Conservation (phyloP, 1,139 yeast genomes). For the Suhomyces wounanorum region DNA sequence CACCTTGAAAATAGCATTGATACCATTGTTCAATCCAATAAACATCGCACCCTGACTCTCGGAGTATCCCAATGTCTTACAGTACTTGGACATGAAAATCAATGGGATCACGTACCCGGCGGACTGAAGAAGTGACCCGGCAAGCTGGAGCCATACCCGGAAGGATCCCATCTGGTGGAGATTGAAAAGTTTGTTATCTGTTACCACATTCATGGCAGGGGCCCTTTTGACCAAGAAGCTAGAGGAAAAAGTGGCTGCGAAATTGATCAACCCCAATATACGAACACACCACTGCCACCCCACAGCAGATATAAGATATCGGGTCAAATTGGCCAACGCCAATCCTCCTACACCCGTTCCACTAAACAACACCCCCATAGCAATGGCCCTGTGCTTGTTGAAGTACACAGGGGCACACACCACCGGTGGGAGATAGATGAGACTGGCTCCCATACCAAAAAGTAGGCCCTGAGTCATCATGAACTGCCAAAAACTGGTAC, state of each 20-base stretch:
- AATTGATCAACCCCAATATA: conserved; percentile 31
- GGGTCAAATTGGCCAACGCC: conserved; percentile 36
- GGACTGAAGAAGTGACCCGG: conserved; percentile 38
- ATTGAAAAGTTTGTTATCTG: conserved; percentile 15
- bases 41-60: conserved; percentile 41
- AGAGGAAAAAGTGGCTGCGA: conserved; percentile 19
- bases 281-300: conserved; percentile 47
- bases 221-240: conserved; percentile 22
- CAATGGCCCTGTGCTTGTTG: conserved; percentile 38
- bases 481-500: conserved; percentile 29
- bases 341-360: conserved; percentile 49
- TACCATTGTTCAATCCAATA: conserved; percentile 43
- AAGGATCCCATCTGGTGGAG: conserved; percentile 20
- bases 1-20: conserved; percentile 42
- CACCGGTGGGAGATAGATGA: conserved; percentile 42
- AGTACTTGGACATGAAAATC: conserved; percentile 45
- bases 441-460: conserved; percentile 40
- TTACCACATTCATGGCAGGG: not conserved
- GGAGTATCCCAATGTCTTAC: conserved; percentile 36
- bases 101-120: conserved; percentile 46
- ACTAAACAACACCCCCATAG: conserved; percentile 43
- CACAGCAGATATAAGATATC: conserved; percentile 28
- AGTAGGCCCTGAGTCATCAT: conserved; percentile 40
- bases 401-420: conserved; percentile 44
- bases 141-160: conserved; percentile 29